Conservation (phyloP, 2,329 filamentous ascomycete genomes). For the Aspergillus novofumigatus region DNA sequence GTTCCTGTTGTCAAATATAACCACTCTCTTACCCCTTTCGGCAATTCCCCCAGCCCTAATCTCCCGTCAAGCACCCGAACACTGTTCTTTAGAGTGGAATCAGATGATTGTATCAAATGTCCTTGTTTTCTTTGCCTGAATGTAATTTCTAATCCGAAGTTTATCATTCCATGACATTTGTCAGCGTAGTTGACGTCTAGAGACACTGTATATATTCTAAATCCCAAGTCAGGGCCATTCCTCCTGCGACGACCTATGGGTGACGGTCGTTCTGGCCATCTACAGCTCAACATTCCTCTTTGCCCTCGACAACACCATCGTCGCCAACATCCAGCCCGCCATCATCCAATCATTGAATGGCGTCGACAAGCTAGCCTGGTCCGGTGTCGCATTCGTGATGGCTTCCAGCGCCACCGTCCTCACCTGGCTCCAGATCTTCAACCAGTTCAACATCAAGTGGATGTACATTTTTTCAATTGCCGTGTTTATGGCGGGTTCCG, state of each 20-base stretch:
- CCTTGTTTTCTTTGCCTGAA: neutral
- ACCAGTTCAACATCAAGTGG: conserved; percentile 41
- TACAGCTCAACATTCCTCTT: conserved; percentile 5
- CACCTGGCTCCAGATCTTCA: conserved; percentile 3
- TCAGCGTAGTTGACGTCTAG: no score
- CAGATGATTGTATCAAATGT: neutral
- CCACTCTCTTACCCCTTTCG: neutral
- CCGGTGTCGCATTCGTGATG: conserved; percentile 4
- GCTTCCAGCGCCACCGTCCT: neutral
- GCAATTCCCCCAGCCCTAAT: neutral
- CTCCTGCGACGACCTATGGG: no score
- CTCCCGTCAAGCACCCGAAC: neutral
- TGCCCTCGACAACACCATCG: conserved; percentile 12
- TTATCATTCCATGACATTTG: neutral
- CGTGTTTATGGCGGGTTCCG: conserved; percentile 22
- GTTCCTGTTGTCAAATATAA: neutral
- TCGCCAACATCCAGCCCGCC: conserved; percentile 9
- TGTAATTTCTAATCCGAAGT: neutral
- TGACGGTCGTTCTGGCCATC: conserved; percentile 5
- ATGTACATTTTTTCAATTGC: conserved; percentile 23
- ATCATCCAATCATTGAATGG: conserved; percentile 7
- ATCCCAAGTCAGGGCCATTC: no score
- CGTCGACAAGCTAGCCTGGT: conserved; percentile 8
- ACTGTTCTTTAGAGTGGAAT: neutral
- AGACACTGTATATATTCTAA: no score